Base-by-base conservation (phyloP, 2,329 filamentous ascomycete species). In the Dactylella cylindrospora region DNA sequence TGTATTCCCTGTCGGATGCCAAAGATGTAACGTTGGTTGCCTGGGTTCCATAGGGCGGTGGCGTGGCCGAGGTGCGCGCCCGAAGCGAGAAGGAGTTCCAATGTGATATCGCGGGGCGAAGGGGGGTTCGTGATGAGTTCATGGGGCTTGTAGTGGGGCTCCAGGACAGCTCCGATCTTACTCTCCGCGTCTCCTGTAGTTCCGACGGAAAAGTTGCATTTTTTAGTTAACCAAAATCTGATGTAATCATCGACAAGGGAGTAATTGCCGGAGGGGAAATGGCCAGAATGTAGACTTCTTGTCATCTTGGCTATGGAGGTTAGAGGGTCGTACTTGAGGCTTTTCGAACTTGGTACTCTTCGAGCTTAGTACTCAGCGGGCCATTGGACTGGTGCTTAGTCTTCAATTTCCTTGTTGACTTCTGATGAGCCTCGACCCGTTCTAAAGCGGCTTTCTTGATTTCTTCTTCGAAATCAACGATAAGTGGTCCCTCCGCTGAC, bases 11-110 rank as follows among this genome's bases (percentile, higher is more conserved):
- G 81, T 36, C 93, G 81, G 64, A 95, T 82, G 68, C 93, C 93
- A 72, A 88, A 90, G 72, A 98, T 97, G 76, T 97, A 97, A 67
- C 87, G 82, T 66, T 90, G 85, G 76, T 97, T 98, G 46, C 83
- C 84, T 8, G 93, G 90, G 75, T 98, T 95, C 93, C 93, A 98
- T 43, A 90, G 80, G 64, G 88, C 88, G 0, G 86, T 91, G 70
- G 87, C 82, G 75, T 98, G 93, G 65, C 93, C 93, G 73, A 97
- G 83, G 75, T 95, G 90, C 50, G 83, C 83, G 75, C 95, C 89
- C 25, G 85, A 84, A 38, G 90, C 88, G 78, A 95, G 84, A 65
- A 98, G 82, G 64, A 95, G 80, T 76, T 96, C 90, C 60, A 98
- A 83, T 40, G 90, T 90, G 64, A 97, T 81, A 70, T 96, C 86